A percentile compares a stretch with the other conserved stretches of the same genome.
Evolutionary conservation across 2,329 filamentous ascomycete species (phyloP).

Genomic region (Epichloe amarillans): DNA sequence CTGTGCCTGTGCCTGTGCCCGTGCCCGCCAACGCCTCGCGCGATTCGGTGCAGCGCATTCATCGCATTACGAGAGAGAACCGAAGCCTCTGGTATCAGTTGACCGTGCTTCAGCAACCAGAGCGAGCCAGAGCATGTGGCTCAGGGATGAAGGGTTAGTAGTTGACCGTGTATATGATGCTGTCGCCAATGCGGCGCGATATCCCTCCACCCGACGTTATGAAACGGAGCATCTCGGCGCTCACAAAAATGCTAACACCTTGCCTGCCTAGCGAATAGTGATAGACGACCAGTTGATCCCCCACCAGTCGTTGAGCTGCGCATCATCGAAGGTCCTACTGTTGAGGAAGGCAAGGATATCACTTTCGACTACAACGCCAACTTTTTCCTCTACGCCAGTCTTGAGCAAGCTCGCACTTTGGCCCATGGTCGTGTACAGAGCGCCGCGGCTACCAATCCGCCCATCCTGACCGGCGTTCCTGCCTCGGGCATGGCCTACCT

Average conservation of each 20-base stretch:
- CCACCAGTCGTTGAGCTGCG: conserved; percentile 87
- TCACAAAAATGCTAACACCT: conserved; percentile 8
- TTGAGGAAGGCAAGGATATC: conserved; percentile 51
- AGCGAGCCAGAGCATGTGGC: conserved; percentile 87
- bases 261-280: conserved; percentile 29
- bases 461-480: conserved; percentile 85
- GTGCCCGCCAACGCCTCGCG: conserved; percentile 15
- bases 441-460: conserved; percentile 54
- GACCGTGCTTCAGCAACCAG: conserved; percentile 83
- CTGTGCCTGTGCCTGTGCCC: conserved; percentile 13
- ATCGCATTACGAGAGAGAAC: conserved; percentile 52
- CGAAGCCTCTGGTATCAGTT: conserved; percentile 69
- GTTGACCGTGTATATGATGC: too few species aligned
- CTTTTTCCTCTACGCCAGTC: conserved; percentile 90
- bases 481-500: conserved; percentile 94
- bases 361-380: conserved; percentile 92
- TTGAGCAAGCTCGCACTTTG: conserved; percentile 74
- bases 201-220: too few species aligned
- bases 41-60: conserved; percentile 32
- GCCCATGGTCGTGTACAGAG: conserved; percentile 65
- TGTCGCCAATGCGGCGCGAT: too few species aligned
- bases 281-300: conserved; percentile 84
- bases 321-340: conserved; percentile 60
- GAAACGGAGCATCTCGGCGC: neutral
- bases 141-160: conserved; percentile 82